Evolutionary conservation across 129 eudicot species (phyloP).

Genomic region (Glebionis coronaria): DNA sequence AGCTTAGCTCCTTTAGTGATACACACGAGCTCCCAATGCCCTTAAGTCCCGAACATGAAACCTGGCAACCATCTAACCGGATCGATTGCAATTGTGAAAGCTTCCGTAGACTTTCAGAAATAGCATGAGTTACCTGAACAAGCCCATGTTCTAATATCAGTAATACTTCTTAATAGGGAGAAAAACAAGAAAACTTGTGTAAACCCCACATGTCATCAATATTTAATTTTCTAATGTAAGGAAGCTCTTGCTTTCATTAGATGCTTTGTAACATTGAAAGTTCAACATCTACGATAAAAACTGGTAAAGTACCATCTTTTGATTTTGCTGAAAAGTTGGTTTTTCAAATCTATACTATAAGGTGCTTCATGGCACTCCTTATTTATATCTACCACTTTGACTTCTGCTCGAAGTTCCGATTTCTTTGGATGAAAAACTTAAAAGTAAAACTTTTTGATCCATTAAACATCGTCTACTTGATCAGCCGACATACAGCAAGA

Average conservation of each 20-base stretch:
- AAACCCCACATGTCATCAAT: background rate
- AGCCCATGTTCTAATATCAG: slow-evolving; percentile 13
- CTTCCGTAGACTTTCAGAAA: slow-evolving; percentile 72
- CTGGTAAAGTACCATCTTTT: background rate
- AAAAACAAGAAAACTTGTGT: background rate
- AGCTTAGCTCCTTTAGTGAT: slow-evolving; percentile 74
- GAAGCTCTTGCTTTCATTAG: background rate
- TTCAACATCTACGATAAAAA: background rate
- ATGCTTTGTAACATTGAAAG: background rate
- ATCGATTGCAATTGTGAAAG: slow-evolving; percentile 67
- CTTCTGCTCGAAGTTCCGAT: background rate
- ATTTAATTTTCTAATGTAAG: background rate
- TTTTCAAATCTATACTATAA: background rate
- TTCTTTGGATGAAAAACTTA: background rate
- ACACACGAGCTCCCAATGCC: slow-evolving; percentile 68
- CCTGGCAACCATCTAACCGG: slow-evolving; percentile 81
- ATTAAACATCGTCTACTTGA: background rate
- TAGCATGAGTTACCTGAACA: slow-evolving; percentile 69
- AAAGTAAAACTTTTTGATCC: background rate
- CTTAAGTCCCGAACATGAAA: slow-evolving; percentile 71
- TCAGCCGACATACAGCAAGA: background rate
- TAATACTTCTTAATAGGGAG: background rate
- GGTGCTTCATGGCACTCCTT: background rate
- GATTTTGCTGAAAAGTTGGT: background rate
- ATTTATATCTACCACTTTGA: background rate